Evolutionary conservation across 495 filamentous ascomycete species (phyloP), one percentile per base, ranked within the genome.

Genomic region (Hypomontagnella monticulosa): DNA sequence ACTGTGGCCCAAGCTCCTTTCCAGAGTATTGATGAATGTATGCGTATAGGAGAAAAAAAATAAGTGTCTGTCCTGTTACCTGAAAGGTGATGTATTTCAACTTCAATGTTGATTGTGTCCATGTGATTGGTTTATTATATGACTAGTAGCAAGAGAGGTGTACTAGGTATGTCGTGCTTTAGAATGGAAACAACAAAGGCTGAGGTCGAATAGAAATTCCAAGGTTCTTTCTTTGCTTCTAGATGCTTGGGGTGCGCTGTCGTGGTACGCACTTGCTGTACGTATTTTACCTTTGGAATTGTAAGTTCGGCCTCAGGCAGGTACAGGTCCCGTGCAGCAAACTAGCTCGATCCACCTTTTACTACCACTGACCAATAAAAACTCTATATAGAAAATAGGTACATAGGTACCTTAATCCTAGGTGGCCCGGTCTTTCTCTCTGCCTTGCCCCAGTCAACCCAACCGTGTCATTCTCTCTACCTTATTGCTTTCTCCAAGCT

Each of bases 391-490:
- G n/a, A n/a, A n/a, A n/a, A 27, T 52, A 59, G 0, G 42, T 51
- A 38, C n/a, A 18, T 8, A 46, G 19, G 27, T 40, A 16, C 54
- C 33, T 36, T 14, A 49, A n/a, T 12, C 6, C 11, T 33, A 43
- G 41, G 64, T 53, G 56, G 64, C 16, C 64, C 57, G 50, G 52
- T 41, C 61, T 46, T 19, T 19, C 34, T 20, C 41, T 43, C 42
- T 41, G 37, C 52, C 56, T 46, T 46, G 36, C 44, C 58, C 49
- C 27, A 30, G 60, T 52, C 58, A 67, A 67, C 65, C 65, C 65
- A 67, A 67, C 65, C 65, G 58, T 67, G 65, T 63, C 58, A 62
- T 52, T 64, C 46, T 50, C 57, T 43, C 36, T 51, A 50, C 61
- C 61, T 57, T 44, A 52, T 19, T 65, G 58, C 61, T 64, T 63